Evolutionary conservation across 768 basidiomycete species (phyloP), one percentile per base, ranked within the genome.

Genomic region (Boletus fagicola): DNA sequence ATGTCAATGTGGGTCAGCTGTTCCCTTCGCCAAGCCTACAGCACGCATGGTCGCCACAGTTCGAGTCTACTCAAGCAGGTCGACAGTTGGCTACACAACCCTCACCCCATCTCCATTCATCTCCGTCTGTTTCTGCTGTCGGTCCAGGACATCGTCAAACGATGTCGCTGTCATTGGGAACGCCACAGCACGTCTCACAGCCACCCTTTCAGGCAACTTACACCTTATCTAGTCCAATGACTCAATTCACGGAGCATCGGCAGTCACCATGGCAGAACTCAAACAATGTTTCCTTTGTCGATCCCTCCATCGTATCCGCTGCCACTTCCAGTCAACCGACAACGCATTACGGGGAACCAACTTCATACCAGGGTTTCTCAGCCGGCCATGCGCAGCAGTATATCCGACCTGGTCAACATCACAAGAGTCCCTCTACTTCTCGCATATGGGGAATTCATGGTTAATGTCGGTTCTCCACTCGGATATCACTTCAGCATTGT

Each of bases 381-480:
- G 56, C 53, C 9, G 55, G 52, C 4, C 52, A 60, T 47, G 44
- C 53, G 22, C 64, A 60, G 22, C 66, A 62, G 40, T 56, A 62
- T 49, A 35, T 53, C 42, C 58, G 53, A 50, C 57, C 65, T 31
- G 57, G 62, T 51, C 70, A 56, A 26, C 65, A 68, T 49, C 58
- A 61, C 43, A 62, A 55, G 49, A 68, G 38, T 59, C 59, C 63
- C 1, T 54, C 61, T 11, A 54, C 58, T 9, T 59, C 68, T n/a
- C 69, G 49, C 5, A 28, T 55, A 24, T 66, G 72, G 70, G 66
- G 70, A 16, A 51, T 63, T 24, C 61, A 56, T 54, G 66, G 68
- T 30, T 72, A 57, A 68, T 38, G 16, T 42, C 31, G 35, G 50
- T 39, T 51, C 31, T 44, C 24, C 22, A 18, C n/a, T 22, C 24